Evolutionary conservation across 2,329 filamentous ascomycete genomes (phyloP), one percentile per base, ranked within the genome.

Genomic region (Sclerotinia minor): DNA sequence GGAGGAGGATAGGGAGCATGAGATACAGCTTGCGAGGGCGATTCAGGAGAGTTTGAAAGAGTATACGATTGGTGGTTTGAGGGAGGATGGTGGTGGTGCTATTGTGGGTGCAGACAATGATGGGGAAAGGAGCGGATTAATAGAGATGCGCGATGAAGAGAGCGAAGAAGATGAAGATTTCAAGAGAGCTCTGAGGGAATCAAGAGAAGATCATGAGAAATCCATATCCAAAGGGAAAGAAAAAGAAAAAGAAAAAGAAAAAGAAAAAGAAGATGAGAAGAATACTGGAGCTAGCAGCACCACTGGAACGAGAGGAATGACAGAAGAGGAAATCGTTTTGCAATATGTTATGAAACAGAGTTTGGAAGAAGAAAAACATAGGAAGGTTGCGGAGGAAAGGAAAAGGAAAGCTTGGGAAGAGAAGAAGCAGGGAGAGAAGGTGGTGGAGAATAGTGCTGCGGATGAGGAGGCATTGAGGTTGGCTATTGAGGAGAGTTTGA

Each of bases 361-460:
- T n/a, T n/a, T n/a, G n/a, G 74, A 85, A 83, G 0, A 90, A 93
- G 75, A 90, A 94, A 75, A 86, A 92, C 67, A 87, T 29, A 29
- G n/a, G n/a, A n/a, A n/a, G n/a, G n/a, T n/a, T n/a, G n/a, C n/a
- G n/a, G n/a, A n/a, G n/a, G n/a, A n/a, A n/a, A n/a, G n/a, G n/a
- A n/a, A n/a, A n/a, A n/a, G n/a, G n/a, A n/a, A n/a, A n/a, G n/a
- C n/a, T n/a, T n/a, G n/a, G n/a, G n/a, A n/a, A n/a, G n/a, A n/a
- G n/a, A n/a, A n/a, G n/a, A n/a, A n/a, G n/a, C n/a, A n/a, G n/a
- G n/a, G n/a, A n/a, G n/a, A n/a, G n/a, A n/a, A n/a, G n/a, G n/a
- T n/a, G n/a, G n/a, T n/a, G n/a, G n/a, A n/a, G n/a, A n/a, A n/a
- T n/a, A n/a, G n/a, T n/a, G n/a, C n/a, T n/a, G n/a, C n/a, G n/a